Percentiles rank a stretch among this genome's conserved stretches.
These are phyloP conservation scores for Bruguiera sexangula DNA, from an alignment of 345 rosid species.

Conservation along the genomic window DNA sequence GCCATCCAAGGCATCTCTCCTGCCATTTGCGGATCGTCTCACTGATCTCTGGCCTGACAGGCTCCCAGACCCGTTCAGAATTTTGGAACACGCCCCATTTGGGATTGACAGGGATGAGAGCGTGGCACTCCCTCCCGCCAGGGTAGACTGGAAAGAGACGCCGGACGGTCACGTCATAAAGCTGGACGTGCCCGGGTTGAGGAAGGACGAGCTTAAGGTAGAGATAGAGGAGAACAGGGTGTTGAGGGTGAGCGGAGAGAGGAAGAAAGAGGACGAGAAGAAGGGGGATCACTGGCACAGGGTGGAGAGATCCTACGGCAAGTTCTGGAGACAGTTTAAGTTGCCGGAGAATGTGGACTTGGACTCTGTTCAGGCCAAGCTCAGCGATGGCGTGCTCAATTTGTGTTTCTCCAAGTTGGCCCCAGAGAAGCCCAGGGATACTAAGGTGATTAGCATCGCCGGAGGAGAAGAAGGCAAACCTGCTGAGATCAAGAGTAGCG, in stretches of 20 bases:
- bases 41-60: slow-evolving; percentile 45
- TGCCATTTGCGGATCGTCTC: slow-evolving; percentile 44
- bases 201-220: slow-evolving; percentile 71
- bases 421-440: slow-evolving; percentile 57
- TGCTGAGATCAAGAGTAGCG: slow-evolving; percentile 31
- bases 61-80: slow-evolving; percentile 52
- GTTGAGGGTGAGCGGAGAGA: slow-evolving; percentile 71
- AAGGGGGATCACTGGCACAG: slow-evolving; percentile 82
- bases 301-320: slow-evolving; percentile 68
- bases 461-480: slow-evolving; percentile 30
- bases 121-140: slow-evolving; percentile 42
- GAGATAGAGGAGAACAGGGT: slow-evolving; percentile 65
- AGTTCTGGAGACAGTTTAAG: slow-evolving; percentile 77
- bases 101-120: slow-evolving; percentile 45
- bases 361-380: slow-evolving; percentile 60
- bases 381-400: slow-evolving; percentile 69
- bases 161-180: slow-evolving; percentile 55
- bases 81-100: slow-evolving; percentile 63
- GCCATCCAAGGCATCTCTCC: slow-evolving; percentile 35
- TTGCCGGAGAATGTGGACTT: slow-evolving; percentile 71
- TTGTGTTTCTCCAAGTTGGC: slow-evolving; percentile 54
- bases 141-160: slow-evolving; percentile 92
- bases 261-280: slow-evolving; percentile 61
- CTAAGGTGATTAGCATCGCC: slow-evolving; percentile 49
- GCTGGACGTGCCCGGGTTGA: slow-evolving; percentile 75